Evolutionary conservation across 805 yeast species (phyloP), one percentile per base, ranked within the genome.

Genomic region (Candida ficus): DNA sequence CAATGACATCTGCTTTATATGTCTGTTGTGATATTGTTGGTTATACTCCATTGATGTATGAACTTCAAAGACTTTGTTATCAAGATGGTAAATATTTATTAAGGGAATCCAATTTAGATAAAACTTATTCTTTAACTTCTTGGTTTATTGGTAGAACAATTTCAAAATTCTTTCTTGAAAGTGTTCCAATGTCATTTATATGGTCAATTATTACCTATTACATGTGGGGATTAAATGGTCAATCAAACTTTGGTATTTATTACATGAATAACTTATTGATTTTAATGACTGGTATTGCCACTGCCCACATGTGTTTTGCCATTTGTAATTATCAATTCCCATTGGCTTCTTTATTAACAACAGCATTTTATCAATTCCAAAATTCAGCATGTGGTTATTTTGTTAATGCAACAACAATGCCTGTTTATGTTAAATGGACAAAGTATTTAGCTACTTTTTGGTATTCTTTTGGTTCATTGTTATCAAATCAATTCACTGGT

Each of bases 371-470:
- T 28, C 56, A 52, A 26, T 62, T 83, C 20, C 87, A 85, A 52
- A 76, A 85, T 38, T 75, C 83, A 71, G 86, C 87, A 0, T 80
- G 87, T 58, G 96, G 95, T 1, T 84, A 76, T 60, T 86, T 83
- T 54, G 83, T 81, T 18, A 85, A 85, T 57, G 75, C 87, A 1
- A 66, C 68, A 9, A 69, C 76, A 1, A 71, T 84, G 79, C 93
- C 93, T 0, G 91, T 83, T 1, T 86, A 86, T 52, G 93, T 86
- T 9, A 68, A 86, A 28, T 86, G 95, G 95, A 70, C 79, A 11
- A 83, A 81, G 53, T 86, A 83, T 58, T 62, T 78, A 40, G 78
- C 88, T 0, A 79, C 75, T 51, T 71, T 81, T 40, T 86, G 89
- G 83, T 85, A 82, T 52, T 80, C 80, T 0, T 83, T 81, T 61